Evolutionary conservation across 2,329 filamentous ascomycete genomes (phyloP), one percentile per base, ranked within the genome.

Genomic region (Paradendryphiella salina): DNA sequence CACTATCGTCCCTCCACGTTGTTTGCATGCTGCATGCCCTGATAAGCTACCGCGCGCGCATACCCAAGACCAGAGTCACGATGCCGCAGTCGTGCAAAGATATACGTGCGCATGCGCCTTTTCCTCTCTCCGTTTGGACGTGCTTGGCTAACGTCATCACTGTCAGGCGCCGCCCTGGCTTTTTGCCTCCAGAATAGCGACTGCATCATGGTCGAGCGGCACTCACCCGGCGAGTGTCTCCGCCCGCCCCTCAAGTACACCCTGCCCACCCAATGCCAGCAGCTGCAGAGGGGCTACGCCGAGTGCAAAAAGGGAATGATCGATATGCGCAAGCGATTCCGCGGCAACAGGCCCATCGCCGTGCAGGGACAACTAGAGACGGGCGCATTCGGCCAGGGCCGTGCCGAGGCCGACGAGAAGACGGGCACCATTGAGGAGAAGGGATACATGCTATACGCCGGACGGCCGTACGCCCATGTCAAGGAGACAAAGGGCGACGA

Each of bases 81-180:
- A 96, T 97, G 94, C 92, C 93, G 51, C 91, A 89, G 75, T 96
- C 93, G 57, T 99, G 94, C 79, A 90, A 92, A 84, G 93, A 97
- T 76, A 89, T 99, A 72, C 86, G 93, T 97, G 83, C 63, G 89
- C 11, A 7, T 4, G 8, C 17, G 40, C 40, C 34, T 37, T 3
- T n/a, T 29, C 1, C 10, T 5, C n/a, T 9, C 23, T 10, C 6
- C 2, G 23, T 20, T 5, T 11, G 15, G 11, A 32, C 11, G 34
- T 15, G 32, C 21, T 15, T 29, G n/a, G 40, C 50, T 46, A 42
- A 44, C 37, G 23, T 29, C 26, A 38, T 23, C 47, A 21, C 20
- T 3, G 18, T 56, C 73, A 97, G 93, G 93, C 76, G 87, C 88
- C 57, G 94, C 94, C 15, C 85, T 99, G 68, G 94, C 94, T 57